Evolutionary conservation across 2,329 filamentous ascomycete genomes (phyloP), one percentile per base, ranked within the genome.

Genomic region (Hawksworthiomyces lignivorus): DNA sequence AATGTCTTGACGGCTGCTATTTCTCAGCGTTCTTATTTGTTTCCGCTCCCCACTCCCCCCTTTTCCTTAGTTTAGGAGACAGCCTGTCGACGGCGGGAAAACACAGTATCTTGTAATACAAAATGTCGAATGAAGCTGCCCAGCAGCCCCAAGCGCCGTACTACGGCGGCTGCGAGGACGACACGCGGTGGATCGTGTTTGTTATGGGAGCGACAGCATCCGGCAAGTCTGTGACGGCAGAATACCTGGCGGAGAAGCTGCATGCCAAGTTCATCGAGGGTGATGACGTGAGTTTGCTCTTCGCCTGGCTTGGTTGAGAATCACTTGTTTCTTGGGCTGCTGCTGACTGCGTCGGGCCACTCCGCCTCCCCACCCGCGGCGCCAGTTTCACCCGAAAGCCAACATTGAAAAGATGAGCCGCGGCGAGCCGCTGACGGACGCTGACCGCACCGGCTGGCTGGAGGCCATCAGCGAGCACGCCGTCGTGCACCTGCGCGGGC

Each of bases 361-460:
- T n/a, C n/a, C n/a, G n/a, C n/a, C n/a, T n/a, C n/a, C n/a, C n/a
- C n/a, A n/a, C n/a, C n/a, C n/a, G n/a, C n/a, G n/a, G n/a, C 3
- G 38, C 9, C 38, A 69, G 65, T 87, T 77, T 55, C 77, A 79
- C 36, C 74, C 78, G 0, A 66, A 68, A 26, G 66, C 77, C 52
- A 86, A 80, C 62, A 77, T 80, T 51, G 72, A 81, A 33, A 88
- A 89, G 60, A 88, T 89, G 84, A 67, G 72, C 50, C 65, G 67
- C 41, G 80, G 80, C 48, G 75, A 74, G 37, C 79, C 84, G 3
- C 70, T 89, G 9, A 85, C 78, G 40, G 84, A 88, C 56, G 75
- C 72, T 33, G 84, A 89, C 61, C 77, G 84, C 43, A 85, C 82
- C 78, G 84, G 84, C 62, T 89, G 84, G 84, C 73, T 88, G 31